Conservation (phyloP, 257 asterid species). For the Ehretia macrophylla region DNA sequence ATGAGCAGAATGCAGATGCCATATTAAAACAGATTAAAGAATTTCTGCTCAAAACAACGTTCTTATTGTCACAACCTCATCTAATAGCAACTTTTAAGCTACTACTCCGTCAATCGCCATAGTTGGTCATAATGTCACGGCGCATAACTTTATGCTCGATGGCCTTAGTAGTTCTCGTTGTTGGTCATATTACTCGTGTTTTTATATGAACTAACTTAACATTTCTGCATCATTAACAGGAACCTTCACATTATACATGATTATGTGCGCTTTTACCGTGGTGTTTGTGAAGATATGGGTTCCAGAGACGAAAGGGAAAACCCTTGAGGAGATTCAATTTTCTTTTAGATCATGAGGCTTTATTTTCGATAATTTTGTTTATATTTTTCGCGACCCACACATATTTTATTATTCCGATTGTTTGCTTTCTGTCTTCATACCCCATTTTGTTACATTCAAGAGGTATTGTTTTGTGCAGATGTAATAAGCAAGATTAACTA, state of each 20-base stretch:
- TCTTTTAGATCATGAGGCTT: conserved; percentile 46
- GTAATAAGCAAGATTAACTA: conserved; percentile 1
- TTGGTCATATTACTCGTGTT: background rate
- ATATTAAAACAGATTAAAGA: too few relatives aligned
- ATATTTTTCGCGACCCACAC: background rate
- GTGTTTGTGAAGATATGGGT: conserved; percentile 58
- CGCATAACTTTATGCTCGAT: too few relatives aligned
- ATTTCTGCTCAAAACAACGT: too few relatives aligned
- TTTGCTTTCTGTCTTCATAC: background rate
- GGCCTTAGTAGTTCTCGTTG: background rate
- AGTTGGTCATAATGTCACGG: too few relatives aligned
- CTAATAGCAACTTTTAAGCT: too few relatives aligned
- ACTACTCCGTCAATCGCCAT: too few relatives aligned
- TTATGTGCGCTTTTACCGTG: conserved; percentile 37
- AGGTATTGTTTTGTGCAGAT: conserved; percentile 6
- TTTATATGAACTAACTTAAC: background rate
- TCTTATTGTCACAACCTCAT: too few relatives aligned
- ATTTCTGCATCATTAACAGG: conserved; percentile 36
- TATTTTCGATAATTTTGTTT: background rate
- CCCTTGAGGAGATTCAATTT: conserved; percentile 72
- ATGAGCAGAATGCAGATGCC: too few relatives aligned
- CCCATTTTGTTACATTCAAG: background rate
- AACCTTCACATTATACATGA: conserved; percentile 51
- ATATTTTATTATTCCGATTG: background rate
- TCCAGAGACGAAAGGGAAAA: conserved; percentile 86